These are phyloP conservation scores for Cyamopsis tetragonoloba DNA, from an alignment of 306 rosid species.

Conservation along the genomic window DNA sequence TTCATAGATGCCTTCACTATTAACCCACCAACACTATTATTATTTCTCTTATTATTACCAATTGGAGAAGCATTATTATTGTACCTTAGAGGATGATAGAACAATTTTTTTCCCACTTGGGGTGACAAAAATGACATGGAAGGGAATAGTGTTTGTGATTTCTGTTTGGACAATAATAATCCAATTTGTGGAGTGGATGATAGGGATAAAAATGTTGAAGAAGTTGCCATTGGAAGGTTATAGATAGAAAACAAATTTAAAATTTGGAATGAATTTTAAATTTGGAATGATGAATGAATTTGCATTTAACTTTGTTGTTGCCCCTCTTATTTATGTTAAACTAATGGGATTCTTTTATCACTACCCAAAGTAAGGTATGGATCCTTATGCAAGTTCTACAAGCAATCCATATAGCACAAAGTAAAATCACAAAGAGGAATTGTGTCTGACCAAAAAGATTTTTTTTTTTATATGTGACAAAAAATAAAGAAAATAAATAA, in stretches of 20 bases:
- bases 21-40: constrained; percentile 18
- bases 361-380: constrained; percentile 13
- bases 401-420: not conserved
- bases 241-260: not conserved
- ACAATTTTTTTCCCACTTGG: not conserved
- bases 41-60: constrained; percentile 19
- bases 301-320: not conserved
- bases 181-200: constrained; percentile 27
- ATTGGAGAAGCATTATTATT: constrained; percentile 19
- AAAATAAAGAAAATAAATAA: no score
- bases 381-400: constrained; percentile 2
- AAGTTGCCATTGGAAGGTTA: constrained; percentile 32
- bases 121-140: constrained; percentile 24
- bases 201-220: constrained; percentile 33
- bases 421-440: no score
- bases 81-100: constrained; percentile 17
- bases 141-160: constrained; percentile 13
- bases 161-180: constrained; percentile 24
- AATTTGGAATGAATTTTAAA: no score
- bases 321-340: not conserved
- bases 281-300: no score
- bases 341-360: not conserved
- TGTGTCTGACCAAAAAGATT: no score
- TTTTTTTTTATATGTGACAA: no score
- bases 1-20: constrained; percentile 38